Conservation (phyloP, 371 early-diverging fungal genomes). For the Nematocida parisii region DNA sequence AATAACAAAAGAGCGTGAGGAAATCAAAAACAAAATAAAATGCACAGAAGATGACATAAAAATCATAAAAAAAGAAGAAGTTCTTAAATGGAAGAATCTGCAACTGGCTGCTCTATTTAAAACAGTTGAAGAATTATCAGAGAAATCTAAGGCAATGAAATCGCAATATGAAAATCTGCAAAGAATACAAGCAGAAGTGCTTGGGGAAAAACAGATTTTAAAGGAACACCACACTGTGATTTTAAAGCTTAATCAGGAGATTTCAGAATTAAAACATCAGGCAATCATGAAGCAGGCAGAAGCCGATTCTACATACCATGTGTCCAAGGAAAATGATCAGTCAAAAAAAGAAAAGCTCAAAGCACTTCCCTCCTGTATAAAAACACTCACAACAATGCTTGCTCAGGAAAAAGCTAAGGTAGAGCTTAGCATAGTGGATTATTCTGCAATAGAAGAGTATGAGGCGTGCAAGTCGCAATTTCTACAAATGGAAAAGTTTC, state of each 20-base stretch:
- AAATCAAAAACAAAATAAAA: constrained; percentile 39
- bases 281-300: constrained; percentile 2
- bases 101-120: neutral
- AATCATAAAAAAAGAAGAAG: constrained; percentile 39
- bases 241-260: neutral
- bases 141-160: constrained; percentile 7
- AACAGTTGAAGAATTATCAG: neutral
- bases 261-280: neutral
- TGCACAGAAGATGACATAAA: neutral
- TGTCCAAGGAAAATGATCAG: constrained; percentile 9
- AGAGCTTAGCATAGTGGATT: constrained; percentile 27
- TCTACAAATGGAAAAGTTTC: neutral
- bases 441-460: constrained; percentile 43
- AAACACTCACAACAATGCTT: constrained; percentile 9
- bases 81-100: constrained; percentile 34
- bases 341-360: constrained; percentile 29
- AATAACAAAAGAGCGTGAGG: constrained; percentile 9
- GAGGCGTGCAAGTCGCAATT: constrained; percentile 5
- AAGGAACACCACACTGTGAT: neutral
- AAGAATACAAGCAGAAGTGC: neutral
- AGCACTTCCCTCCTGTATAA: constrained; percentile 1
- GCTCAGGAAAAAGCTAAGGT: constrained; percentile 43
- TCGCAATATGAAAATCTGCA: constrained; percentile 1
- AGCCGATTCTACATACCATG: neutral
- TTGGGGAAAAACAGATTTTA: neutral